A percentile compares a stretch with the other conserved stretches of the same genome.
These are phyloP conservation scores for Tuber umbilicatum DNA, from an alignment of 495 filamentous ascomycete species.

Conservation along the genomic window DNA sequence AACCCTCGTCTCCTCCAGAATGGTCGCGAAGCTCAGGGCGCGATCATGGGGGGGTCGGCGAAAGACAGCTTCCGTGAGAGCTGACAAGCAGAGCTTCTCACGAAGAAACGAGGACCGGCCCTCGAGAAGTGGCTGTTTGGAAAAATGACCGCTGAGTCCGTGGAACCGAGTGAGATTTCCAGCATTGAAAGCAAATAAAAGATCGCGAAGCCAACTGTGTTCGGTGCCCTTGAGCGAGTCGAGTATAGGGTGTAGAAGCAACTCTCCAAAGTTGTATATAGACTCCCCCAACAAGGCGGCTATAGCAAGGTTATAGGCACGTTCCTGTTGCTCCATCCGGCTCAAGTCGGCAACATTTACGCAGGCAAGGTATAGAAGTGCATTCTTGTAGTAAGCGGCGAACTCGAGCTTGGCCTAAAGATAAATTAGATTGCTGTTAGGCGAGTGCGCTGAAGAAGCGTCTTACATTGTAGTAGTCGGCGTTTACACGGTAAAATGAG, in stretches of 20 bases:
- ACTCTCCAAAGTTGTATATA: constrained; percentile 99
- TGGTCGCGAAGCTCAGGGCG: constrained; percentile 80
- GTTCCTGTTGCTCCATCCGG: constrained; percentile 61
- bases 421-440: constrained; percentile 7
- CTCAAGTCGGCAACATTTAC: constrained; percentile 72
- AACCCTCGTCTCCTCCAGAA: constrained; percentile 88
- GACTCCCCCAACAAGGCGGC: constrained; percentile 85
- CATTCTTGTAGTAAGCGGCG: constrained; percentile 91
- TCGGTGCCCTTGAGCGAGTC: constrained; percentile 58
- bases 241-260: constrained; percentile 92
- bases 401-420: constrained; percentile 72
- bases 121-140: constrained; percentile 68
- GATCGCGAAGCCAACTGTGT: constrained; percentile 74
- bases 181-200: constrained; percentile 95
- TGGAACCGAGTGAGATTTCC: constrained; percentile 86
- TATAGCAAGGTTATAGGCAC: constrained; percentile 87
- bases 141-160: constrained; percentile 67
- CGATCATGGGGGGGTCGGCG: constrained; percentile 90
- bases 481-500: constrained; percentile 91
- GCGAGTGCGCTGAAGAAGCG: background rate
- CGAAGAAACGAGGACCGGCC: constrained; percentile 75
- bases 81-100: constrained; percentile 94
- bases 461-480: constrained; percentile 79
- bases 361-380: constrained; percentile 96
- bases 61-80: constrained; percentile 94